Conservation (phyloP, 768 basidiomycete genomes). For the Amanita thiersii region DNA sequence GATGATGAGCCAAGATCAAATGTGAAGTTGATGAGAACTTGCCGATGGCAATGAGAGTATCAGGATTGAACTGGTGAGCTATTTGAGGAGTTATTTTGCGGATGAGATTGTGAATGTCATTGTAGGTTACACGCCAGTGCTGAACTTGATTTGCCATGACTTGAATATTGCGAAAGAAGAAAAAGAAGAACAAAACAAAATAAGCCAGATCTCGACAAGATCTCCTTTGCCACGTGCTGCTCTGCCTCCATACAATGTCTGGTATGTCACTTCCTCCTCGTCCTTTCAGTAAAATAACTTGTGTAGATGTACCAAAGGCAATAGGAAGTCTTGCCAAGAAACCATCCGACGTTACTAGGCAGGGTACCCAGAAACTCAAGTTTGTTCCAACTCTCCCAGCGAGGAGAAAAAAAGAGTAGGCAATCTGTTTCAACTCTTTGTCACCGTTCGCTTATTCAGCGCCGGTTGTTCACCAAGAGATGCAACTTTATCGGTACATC, state of each 20-base stretch:
- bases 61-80: slow-evolving; percentile 74
- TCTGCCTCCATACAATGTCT: slow-evolving; percentile 14
- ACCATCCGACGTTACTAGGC: slow-evolving; percentile 61
- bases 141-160: slow-evolving; percentile 36
- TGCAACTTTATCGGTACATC: no score
- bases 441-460: slow-evolving; percentile 3
- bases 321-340: slow-evolving; percentile 74
- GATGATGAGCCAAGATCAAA: neutral
- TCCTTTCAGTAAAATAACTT: slow-evolving; percentile 19
- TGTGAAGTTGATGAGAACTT: slow-evolving; percentile 11
- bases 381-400: slow-evolving; percentile 71
- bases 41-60: slow-evolving; percentile 82
- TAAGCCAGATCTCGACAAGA: slow-evolving; percentile 3
- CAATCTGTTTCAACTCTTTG: slow-evolving; percentile 18
- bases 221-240: neutral
- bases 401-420: slow-evolving; percentile 77
- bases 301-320: slow-evolving; percentile 43
- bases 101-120: slow-evolving; percentile 88
- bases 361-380: slow-evolving; percentile 70
- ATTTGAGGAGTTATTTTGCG: slow-evolving; percentile 59
- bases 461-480: slow-evolving; percentile 9
- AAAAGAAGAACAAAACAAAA: slow-evolving; percentile 4
- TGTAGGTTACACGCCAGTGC: slow-evolving; percentile 76
- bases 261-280: slow-evolving; percentile 14
- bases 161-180: neutral